Base-by-base conservation (phyloP, 2,329 filamentous ascomycete genomes). In the Ophiostoma populinum region DNA sequence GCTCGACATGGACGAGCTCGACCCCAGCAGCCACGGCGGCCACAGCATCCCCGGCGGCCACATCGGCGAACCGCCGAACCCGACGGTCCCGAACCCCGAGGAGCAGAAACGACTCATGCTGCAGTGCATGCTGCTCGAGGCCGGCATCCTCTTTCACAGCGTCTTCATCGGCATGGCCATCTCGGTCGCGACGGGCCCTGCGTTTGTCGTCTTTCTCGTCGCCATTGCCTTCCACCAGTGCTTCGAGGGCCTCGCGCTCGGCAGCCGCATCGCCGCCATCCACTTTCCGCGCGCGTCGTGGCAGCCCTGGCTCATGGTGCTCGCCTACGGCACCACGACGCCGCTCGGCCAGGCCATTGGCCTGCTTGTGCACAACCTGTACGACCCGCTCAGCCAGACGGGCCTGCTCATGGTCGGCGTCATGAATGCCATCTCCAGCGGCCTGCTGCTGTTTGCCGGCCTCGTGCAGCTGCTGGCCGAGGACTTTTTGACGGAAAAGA, bases 151-250 rank as follows among this genome's bases (percentile, higher is more conserved):
- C 12, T 87, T 87, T 51, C 81, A 90, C 36, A 38, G 36, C 36
- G 65, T 90, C 36, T 90, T 90, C 49, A 87, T 90, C 46, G 81
- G 81, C 42, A 86, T 87, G 79, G 80, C 81, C 4, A 65, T 90
- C 20, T 83, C 78, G 1, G 81, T 90, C 1, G 75, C 81, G 0
- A 83, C 79, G 0, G 80, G 80, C 0, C 76, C 80, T 0, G 72
- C 78, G 1, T 90, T 90, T 49, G 61, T 82, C 27, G 78, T 87
- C 10, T 80, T 90, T 43, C 61, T 90, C 0, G 63, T 86, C 20
- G 81, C 81, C 33, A 85, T 90, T 42, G 73, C 70, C 43, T 86
- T 87, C 54, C 81, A 90, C 49, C 80, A 92, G 57, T 83, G 80
- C 1, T 92, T 92, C 44, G 83, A 92, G 57, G 83, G 83, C 2